A percentile compares a stretch with the other conserved stretches of the same genome.
phyloP scores from a whole-genome alignment of 1,284 basidiomycete genomes.

The Ceratobasidium sp. region DNA sequence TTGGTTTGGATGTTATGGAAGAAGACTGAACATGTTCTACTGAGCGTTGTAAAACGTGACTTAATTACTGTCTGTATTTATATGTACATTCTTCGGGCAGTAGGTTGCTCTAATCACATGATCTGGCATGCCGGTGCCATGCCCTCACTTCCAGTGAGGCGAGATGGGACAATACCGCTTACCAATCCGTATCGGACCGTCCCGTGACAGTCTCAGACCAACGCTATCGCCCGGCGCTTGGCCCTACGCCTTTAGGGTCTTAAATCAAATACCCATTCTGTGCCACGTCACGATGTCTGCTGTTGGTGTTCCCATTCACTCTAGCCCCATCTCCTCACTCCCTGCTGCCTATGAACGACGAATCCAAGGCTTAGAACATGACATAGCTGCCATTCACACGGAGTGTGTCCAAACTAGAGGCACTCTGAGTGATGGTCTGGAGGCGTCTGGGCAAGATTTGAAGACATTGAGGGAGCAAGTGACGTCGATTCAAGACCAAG shows the following conservation, averaged over 20 bases:
- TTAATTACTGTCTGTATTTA: not conserved
- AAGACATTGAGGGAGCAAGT: not conserved
- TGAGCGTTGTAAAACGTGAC: no score
- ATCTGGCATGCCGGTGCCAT: not conserved
- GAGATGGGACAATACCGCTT: not conserved
- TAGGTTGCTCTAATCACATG: not conserved
- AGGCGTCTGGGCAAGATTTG: not conserved
- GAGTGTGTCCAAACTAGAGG: not conserved
- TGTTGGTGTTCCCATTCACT: not conserved
- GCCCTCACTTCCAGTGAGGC: not conserved
- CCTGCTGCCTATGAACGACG: not conserved
- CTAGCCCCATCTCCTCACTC: not conserved
- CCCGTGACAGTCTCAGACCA: not conserved
- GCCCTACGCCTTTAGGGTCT: no score
- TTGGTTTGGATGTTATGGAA: no score
- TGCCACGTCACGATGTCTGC: not conserved
- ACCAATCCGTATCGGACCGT: conserved; percentile 8
- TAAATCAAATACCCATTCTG: not conserved
- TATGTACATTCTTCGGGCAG: not conserved
- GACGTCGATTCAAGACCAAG: not conserved
- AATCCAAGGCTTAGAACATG: not conserved
- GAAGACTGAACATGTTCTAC: no score
- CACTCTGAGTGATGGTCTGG: not conserved
- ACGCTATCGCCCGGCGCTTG: not conserved
- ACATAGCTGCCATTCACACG: not conserved